Evolutionary conservation across 306 rosid species (phyloP).

Genomic region (Prosopis cineraria): DNA sequence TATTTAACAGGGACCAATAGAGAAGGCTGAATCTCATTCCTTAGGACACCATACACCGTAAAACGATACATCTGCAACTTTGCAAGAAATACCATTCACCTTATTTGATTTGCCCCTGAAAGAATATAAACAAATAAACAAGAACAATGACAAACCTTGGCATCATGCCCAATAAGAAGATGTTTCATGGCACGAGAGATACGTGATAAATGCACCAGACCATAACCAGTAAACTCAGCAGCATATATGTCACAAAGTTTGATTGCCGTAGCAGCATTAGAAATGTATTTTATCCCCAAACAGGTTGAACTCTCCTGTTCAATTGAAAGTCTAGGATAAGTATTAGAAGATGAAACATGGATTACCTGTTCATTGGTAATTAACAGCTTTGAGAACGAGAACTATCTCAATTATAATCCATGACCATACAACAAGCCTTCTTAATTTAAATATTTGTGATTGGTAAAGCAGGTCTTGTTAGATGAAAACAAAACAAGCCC

Average conservation of each 20-base stretch:
- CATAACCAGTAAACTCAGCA: slow-evolving; percentile 53
- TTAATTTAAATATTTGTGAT: neutral
- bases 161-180: slow-evolving; percentile 45
- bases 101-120: slow-evolving; percentile 6
- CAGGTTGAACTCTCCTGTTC: slow-evolving; percentile 69
- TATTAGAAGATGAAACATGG: slow-evolving; percentile 19
- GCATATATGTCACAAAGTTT: slow-evolving; percentile 73
- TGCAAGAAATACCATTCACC: slow-evolving; percentile 29
- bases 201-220: slow-evolving; percentile 50
- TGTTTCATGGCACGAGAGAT: slow-evolving; percentile 45
- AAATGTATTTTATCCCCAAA: slow-evolving; percentile 56
- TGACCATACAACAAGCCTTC: neutral
- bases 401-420: neutral
- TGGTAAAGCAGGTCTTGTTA: neutral
- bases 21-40: slow-evolving; percentile 63
- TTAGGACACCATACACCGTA: slow-evolving; percentile 64
- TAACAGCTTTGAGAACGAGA: slow-evolving; percentile 10
- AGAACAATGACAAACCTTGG: slow-evolving; percentile 59
- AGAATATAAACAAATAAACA: slow-evolving; percentile 22
- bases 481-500: slow-evolving; percentile 5
- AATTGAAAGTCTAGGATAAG: slow-evolving; percentile 34
- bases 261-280: slow-evolving; percentile 55
- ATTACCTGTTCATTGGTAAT: neutral
- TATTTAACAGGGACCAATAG: slow-evolving; percentile 55
- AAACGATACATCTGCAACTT: slow-evolving; percentile 67